Conservation (phyloP, 306 rosid species). For the Calophaca sinica region DNA sequence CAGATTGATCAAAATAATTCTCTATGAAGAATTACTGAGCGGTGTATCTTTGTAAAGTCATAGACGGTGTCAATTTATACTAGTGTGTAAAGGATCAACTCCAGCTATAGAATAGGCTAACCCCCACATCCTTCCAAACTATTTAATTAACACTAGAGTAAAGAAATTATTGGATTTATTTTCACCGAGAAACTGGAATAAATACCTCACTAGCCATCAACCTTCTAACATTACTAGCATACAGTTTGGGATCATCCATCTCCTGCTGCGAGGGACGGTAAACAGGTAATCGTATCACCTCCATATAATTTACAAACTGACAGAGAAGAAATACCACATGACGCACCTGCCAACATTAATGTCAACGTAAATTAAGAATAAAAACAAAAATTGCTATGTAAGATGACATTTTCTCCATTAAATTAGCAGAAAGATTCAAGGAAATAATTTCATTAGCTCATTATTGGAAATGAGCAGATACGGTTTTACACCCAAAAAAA, state of each 20-base stretch:
- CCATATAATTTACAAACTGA: constrained; percentile 88
- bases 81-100: background rate
- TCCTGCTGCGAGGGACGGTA: constrained; percentile 85
- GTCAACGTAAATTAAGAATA: constrained; percentile 19
- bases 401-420: constrained; percentile 29
- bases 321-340: constrained; percentile 92
- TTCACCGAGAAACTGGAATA: constrained; percentile 13
- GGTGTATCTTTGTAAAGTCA: background rate
- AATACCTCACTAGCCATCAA: constrained; percentile 95
- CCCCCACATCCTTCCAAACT: constrained; percentile 16
- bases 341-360: constrained; percentile 69
- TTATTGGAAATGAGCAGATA: constrained; percentile 9
- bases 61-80: constrained; percentile 15
- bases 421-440: constrained; percentile 8
- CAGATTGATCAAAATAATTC: constrained; percentile 11
- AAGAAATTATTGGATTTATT: constrained; percentile 16
- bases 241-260: constrained; percentile 86
- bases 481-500: background rate
- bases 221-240: constrained; percentile 76
- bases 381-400: constrained; percentile 8
- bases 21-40: constrained; percentile 3
- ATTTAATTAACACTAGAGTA: constrained; percentile 5
- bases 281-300: constrained; percentile 75
- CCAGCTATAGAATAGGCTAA: constrained; percentile 1
- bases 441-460: background rate